Percentiles rank a stretch among this genome's conserved stretches.
Evolutionary conservation across 1,284 basidiomycete genomes (phyloP).

Genomic region (Leccinum subrobustum): DNA sequence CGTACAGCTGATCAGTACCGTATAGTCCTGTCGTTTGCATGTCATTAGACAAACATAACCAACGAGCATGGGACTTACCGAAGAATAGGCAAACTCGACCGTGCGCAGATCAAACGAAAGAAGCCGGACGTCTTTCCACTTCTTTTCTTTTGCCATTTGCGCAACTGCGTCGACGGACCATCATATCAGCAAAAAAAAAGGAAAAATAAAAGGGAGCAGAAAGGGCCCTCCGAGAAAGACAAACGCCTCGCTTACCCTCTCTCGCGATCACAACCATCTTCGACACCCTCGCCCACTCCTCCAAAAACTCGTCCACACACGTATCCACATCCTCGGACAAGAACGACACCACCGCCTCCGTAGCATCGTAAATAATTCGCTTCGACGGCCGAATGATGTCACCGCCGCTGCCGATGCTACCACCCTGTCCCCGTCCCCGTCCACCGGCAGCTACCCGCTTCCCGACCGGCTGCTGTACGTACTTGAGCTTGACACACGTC

Average conservation of each 20-base stretch:
- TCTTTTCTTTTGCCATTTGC: slow-evolving; percentile 70
- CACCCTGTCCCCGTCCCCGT: background rate
- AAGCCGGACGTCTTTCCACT: slow-evolving; percentile 72
- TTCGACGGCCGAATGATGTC: slow-evolving; percentile 75
- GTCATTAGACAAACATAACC: background rate
- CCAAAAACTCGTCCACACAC: slow-evolving; percentile 84
- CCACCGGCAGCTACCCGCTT: slow-evolving; percentile 51
- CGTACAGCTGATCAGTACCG: slow-evolving; percentile 70
- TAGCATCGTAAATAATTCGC: slow-evolving; percentile 84
- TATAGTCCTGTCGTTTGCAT: slow-evolving; percentile 52
- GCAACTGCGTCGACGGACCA: slow-evolving; percentile 51
- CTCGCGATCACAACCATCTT: slow-evolving; percentile 91
- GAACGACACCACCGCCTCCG: slow-evolving; percentile 83
- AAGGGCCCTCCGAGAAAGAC: background rate
- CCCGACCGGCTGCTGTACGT: slow-evolving; percentile 80
- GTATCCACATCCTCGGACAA: slow-evolving; percentile 81
- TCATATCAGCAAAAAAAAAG: background rate
- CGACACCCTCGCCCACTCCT: slow-evolving; percentile 88
- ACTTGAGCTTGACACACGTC: slow-evolving; percentile 84
- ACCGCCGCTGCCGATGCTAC: slow-evolving; percentile 37
- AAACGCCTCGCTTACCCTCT: slow-evolving; percentile 53
- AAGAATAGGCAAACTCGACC: slow-evolving; percentile 81
- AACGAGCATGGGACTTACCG: slow-evolving; percentile 36
- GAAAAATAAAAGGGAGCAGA: background rate
- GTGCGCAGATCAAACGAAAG: slow-evolving; percentile 87